phyloP scores from a whole-genome alignment of 108 stramenopile genomes.

The Epithemia pelagica region DNA sequence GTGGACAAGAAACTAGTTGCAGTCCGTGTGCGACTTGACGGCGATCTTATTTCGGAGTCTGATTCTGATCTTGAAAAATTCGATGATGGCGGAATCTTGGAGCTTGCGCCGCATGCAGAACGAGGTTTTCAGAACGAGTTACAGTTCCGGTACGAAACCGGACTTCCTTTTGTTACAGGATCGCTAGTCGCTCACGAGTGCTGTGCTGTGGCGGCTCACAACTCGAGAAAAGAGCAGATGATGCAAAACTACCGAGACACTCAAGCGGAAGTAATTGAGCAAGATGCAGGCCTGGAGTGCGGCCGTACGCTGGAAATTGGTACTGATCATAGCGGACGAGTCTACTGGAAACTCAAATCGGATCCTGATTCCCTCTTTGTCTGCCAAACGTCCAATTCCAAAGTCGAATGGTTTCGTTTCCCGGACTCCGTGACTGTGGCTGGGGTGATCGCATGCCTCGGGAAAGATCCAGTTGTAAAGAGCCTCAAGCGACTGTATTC shows the following conservation, averaged over 20 bases:
- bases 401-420: slow-evolving; percentile 51
- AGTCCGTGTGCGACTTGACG: slow-evolving; percentile 62
- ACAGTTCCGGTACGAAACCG: slow-evolving; percentile 38
- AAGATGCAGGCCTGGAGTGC: slow-evolving; percentile 51
- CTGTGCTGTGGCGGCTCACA: slow-evolving; percentile 76
- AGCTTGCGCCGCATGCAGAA: slow-evolving; percentile 63
- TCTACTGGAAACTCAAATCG: slow-evolving; percentile 69
- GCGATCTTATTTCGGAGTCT: slow-evolving; percentile 50
- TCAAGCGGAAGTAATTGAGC: slow-evolving; percentile 32
- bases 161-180: slow-evolving; percentile 66
- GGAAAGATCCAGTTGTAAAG: slow-evolving; percentile 46
- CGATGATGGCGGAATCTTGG: slow-evolving; percentile 54
- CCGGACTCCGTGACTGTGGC: slow-evolving; percentile 62
- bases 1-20: slow-evolving; percentile 24
- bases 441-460: slow-evolving; percentile 67
- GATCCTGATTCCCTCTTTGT: slow-evolving; percentile 64
- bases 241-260: slow-evolving; percentile 38
- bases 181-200: slow-evolving; percentile 78
- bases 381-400: slow-evolving; percentile 11
- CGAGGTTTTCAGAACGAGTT: slow-evolving; percentile 67
- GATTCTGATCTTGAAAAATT: slow-evolving; percentile 26
- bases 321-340: slow-evolving; percentile 45
- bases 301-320: slow-evolving; percentile 76
- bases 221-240: slow-evolving; percentile 52
- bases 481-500: slow-evolving; percentile 56